Evolutionary conservation across 2,329 filamentous ascomycete species (phyloP).

Genomic region (Penicillium sp.): DNA sequence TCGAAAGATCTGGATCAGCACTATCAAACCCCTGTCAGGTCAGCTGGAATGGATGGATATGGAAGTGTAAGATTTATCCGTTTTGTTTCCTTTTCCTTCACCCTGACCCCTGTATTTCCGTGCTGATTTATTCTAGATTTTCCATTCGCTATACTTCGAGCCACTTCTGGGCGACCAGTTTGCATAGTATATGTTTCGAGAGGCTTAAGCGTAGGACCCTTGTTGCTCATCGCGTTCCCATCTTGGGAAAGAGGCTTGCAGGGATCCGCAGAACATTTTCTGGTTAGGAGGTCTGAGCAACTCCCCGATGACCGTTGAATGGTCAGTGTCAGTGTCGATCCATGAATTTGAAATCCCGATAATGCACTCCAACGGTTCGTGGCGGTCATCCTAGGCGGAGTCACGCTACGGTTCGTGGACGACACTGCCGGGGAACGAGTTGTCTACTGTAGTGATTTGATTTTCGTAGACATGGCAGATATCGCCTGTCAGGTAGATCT

Average conservation of each 20-base stretch:
- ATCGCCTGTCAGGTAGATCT: too few relatives aligned
- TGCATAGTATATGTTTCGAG: too few relatives aligned
- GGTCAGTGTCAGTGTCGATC: neutral
- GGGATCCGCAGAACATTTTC: slow-evolving; percentile 2
- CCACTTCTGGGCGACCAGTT: neutral
- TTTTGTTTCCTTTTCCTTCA: neutral
- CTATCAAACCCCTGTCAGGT: too few relatives aligned
- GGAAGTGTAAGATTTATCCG: neutral
- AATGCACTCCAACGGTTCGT: too few relatives aligned
- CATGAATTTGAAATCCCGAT: slow-evolving; percentile 1
- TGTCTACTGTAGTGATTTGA: too few relatives aligned
- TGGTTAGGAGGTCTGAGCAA: slow-evolving; percentile 6
- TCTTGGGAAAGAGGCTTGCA: slow-evolving; percentile 4
- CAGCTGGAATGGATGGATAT: neutral
- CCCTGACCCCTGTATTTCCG: neutral
- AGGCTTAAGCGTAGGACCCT: slow-evolving; percentile 6
- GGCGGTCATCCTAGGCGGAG: neutral
- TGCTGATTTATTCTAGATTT: too few relatives aligned
- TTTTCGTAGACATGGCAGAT: too few relatives aligned
- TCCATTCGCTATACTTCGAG: too few relatives aligned
- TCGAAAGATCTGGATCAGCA: neutral
- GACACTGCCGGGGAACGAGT: neutral
- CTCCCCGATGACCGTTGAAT: slow-evolving; percentile 5
- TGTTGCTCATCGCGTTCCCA: slow-evolving; percentile 11
- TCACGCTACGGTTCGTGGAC: too few relatives aligned